Evolutionary conservation across 1,284 basidiomycete genomes (phyloP).

Genomic region (Trichosporon ovoides): DNA sequence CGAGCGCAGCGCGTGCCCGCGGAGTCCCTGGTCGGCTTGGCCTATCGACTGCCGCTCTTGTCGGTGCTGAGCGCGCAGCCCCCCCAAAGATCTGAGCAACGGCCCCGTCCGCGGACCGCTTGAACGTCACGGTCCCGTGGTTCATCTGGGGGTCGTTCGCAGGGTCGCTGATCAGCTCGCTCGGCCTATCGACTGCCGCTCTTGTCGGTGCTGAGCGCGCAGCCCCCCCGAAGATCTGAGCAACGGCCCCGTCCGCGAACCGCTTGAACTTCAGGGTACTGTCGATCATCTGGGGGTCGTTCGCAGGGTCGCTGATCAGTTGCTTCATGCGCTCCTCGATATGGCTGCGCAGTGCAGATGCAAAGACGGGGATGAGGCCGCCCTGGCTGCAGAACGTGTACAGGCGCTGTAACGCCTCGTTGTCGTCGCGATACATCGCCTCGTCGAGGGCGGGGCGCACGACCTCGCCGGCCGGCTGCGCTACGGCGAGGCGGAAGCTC

Average conservation of each 20-base stretch:
- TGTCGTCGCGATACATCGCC: conserved; percentile 57
- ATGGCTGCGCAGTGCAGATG: conserved; percentile 60
- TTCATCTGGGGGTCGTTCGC: conserved; percentile 68
- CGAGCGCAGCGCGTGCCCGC: not conserved
- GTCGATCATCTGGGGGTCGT: conserved; percentile 63
- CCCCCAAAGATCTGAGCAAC: conserved; percentile 53
- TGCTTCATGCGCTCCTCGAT: conserved; percentile 40
- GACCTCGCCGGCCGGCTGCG: conserved; percentile 8
- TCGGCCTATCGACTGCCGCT: too few relatives aligned
- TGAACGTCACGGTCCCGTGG: conserved; percentile 65
- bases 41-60: not conserved
- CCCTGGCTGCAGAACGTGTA: conserved; percentile 62
- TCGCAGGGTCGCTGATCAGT: conserved; percentile 55
- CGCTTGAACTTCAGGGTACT: conserved; percentile 66
- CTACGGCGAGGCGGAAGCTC: conserved; percentile 12
- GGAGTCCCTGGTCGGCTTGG: not conserved
- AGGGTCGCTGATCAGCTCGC: conserved; percentile 49
- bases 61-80: not conserved
- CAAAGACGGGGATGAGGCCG: conserved; percentile 56
- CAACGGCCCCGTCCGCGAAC: conserved; percentile 57
- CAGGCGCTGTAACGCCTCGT: conserved; percentile 55
- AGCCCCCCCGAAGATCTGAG: conserved; percentile 49
- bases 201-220: not conserved
- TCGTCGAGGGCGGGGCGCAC: conserved; percentile 56
- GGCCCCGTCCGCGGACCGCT: conserved; percentile 58